phyloP scores from a whole-genome alignment of 2,329 filamentous ascomycete genomes.

The Endocalyx cinctus region DNA sequence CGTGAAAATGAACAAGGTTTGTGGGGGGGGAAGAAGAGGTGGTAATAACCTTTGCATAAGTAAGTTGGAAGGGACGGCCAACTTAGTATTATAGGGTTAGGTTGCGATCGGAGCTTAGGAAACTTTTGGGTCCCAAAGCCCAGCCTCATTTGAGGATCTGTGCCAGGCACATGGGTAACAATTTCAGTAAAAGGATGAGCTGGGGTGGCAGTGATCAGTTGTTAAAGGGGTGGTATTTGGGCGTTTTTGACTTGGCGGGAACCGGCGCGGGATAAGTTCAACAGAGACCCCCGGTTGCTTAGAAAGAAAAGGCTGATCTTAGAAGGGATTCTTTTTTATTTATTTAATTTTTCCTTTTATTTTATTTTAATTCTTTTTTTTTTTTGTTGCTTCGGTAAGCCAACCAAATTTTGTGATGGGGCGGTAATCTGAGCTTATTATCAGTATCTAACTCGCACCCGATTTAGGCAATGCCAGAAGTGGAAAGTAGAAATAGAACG shows the following conservation, averaged over 20 bases:
- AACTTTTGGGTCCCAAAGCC: slow-evolving; percentile 29
- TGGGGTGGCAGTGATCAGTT: slow-evolving; percentile 16
- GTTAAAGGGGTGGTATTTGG: slow-evolving; percentile 22
- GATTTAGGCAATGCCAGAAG: slow-evolving; percentile 37
- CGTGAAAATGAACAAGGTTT: slow-evolving; percentile 6
- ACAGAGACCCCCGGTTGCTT: slow-evolving; percentile 19
- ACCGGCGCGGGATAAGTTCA: slow-evolving; percentile 25
- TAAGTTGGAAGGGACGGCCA: slow-evolving; percentile 34
- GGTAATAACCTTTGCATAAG: slow-evolving; percentile 35
- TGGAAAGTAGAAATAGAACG: slow-evolving; percentile 35
- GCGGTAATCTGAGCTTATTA: slow-evolving; percentile 27
- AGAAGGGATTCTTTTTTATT: too few species aligned
- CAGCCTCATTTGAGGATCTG: slow-evolving; percentile 31
- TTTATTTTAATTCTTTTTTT: too few species aligned
- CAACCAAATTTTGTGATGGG: slow-evolving; percentile 25
- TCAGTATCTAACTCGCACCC: slow-evolving; percentile 27
- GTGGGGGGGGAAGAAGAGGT: slow-evolving; percentile 16
- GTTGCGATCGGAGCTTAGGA: slow-evolving; percentile 31
- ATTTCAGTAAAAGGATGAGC: slow-evolving; percentile 21
- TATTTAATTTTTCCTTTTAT: too few species aligned
- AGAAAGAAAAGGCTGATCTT: too few species aligned
- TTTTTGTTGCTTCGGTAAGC: too few species aligned
- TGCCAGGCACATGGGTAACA: slow-evolving; percentile 29
- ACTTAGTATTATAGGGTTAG: slow-evolving; percentile 27
- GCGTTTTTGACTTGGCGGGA: slow-evolving; percentile 24